A percentile compares a stretch with the other conserved stretches of the same genome.
Evolutionary conservation across 2,329 filamentous ascomycete species (phyloP).

Genomic region (Hymenoscyphus albidus): DNA sequence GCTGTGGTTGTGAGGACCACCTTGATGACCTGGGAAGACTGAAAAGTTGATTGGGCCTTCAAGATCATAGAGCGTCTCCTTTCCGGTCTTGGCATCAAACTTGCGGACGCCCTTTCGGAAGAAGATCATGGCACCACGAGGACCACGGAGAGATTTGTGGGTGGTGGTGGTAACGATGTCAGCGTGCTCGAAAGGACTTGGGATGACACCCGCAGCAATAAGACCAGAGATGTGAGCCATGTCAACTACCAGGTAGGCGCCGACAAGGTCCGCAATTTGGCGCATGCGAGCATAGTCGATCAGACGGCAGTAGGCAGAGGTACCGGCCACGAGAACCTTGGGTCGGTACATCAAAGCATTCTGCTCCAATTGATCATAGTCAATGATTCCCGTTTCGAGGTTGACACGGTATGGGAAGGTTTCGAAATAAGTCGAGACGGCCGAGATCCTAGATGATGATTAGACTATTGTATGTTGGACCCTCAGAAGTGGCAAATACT

Average conservation of each 20-base stretch:
- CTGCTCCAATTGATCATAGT: constrained; percentile 91
- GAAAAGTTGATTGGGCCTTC: constrained; percentile 98
- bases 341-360: constrained; percentile 89
- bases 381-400: constrained; percentile 88
- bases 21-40: constrained; percentile 98
- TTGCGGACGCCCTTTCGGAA: constrained; percentile 95
- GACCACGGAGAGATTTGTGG: constrained; percentile 97
- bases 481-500: constrained; percentile 32
- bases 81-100: constrained; percentile 84
- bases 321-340: constrained; percentile 94
- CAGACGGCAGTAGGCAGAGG: constrained; percentile 94
- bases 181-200: constrained; percentile 85
- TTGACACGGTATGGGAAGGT: constrained; percentile 94
- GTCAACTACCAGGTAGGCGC: constrained; percentile 92
- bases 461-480: not conserved
- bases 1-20: constrained; percentile 98
- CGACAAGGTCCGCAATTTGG: constrained; percentile 88
- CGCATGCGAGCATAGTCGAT: constrained; percentile 97
- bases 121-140: constrained; percentile 99
- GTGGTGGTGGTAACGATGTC: constrained; percentile 98
- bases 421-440: constrained; percentile 98
- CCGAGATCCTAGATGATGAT: constrained; percentile 65
- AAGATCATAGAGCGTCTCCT: constrained; percentile 86
- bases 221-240: constrained; percentile 99
- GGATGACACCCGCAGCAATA: constrained; percentile 87